Evolutionary conservation across 2,329 filamentous ascomycete species (phyloP).

Genomic region (Bipolaris sorokiniana): DNA sequence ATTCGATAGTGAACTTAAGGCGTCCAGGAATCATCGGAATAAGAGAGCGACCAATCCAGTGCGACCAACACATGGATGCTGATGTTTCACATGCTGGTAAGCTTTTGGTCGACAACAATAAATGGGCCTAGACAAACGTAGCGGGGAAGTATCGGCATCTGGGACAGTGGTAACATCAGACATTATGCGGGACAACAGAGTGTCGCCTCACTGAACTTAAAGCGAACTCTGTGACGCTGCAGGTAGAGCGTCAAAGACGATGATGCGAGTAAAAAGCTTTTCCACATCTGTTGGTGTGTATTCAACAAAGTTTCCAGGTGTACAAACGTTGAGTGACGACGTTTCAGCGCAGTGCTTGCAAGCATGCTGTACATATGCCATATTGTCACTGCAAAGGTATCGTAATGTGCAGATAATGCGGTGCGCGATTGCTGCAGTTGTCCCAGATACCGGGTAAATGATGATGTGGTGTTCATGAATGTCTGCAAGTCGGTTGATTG

Average conservation of each 20-base stretch:
- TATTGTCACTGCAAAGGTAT: neutral
- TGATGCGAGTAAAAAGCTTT: neutral
- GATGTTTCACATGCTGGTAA: constrained; percentile 6
- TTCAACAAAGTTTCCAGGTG: neutral
- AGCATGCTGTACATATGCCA: neutral
- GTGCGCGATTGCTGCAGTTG: neutral
- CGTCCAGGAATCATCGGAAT: neutral
- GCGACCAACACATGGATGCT: neutral
- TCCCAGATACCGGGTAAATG: constrained; percentile 14
- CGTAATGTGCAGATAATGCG: neutral
- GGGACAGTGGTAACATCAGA: neutral
- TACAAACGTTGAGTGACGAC: neutral
- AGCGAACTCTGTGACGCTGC: neutral
- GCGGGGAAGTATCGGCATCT: neutral
- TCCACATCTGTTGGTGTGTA: neutral
- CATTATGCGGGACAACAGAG: neutral
- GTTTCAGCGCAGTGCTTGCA: neutral
- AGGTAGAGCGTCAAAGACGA: neutral
- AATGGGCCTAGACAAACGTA: neutral
- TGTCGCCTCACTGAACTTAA: neutral
- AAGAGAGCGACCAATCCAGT: neutral
- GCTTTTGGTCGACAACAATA: neutral
- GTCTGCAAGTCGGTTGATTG: neutral
- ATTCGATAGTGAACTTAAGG: neutral
- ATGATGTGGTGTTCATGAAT: constrained; percentile 4